phyloP scores from a whole-genome alignment of 192 early-diverging fungal genomes.

The Entomortierella chlamydospora region DNA sequence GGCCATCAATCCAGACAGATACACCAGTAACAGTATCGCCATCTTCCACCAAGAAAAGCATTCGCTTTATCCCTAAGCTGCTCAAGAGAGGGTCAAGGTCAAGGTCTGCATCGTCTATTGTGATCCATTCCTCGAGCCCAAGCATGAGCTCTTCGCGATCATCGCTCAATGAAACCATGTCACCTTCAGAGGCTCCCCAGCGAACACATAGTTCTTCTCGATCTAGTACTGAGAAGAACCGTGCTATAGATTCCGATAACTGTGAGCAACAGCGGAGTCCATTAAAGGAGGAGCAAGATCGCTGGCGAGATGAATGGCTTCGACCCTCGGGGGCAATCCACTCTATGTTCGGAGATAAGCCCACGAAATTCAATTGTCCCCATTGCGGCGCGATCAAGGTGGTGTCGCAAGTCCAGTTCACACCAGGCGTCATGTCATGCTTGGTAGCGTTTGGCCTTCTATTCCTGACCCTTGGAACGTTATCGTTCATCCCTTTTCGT shows the following conservation, averaged over 20 bases:
- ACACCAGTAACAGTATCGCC: conserved; percentile 1
- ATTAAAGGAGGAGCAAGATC: conserved; percentile 31
- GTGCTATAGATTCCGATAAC: neutral
- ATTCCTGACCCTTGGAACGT: conserved; percentile 40
- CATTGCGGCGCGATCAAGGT: conserved; percentile 47
- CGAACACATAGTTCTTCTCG: neutral
- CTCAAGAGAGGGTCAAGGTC: conserved; percentile 12
- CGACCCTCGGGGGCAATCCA: conserved; percentile 43
- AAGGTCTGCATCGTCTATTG: neutral
- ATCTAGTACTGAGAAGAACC: neutral
- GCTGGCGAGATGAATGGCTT: conserved; percentile 50
- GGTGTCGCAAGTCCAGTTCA: conserved; percentile 33
- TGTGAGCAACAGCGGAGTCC: neutral
- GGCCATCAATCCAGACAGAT: neutral
- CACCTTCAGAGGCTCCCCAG: neutral
- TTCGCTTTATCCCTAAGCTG: neutral
- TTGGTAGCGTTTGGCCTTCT: conserved; percentile 42
- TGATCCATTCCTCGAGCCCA: neutral
- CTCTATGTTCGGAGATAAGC: conserved; percentile 37
- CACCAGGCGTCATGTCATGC: conserved; percentile 43
- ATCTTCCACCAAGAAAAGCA: neutral
- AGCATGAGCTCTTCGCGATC: neutral
- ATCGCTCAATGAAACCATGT: neutral
- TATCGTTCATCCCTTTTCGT: conserved; percentile 31
- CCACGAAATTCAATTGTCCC: conserved; percentile 46